These are phyloP conservation scores for Cordyceps cateniannulata DNA, from an alignment of 2,329 filamentous ascomycete species.

Conservation along the genomic window DNA sequence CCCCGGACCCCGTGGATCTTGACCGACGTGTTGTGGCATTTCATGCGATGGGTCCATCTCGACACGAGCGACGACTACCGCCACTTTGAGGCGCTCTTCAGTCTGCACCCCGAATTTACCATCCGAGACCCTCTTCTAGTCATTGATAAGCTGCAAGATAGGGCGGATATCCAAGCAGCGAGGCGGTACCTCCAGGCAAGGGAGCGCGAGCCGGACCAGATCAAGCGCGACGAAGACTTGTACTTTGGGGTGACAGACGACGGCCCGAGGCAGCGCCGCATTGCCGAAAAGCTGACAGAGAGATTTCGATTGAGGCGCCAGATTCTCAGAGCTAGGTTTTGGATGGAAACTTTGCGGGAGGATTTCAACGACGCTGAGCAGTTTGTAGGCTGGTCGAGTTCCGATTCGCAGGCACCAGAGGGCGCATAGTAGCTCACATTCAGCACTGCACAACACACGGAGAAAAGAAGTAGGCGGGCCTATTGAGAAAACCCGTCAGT, in stretches of 20 bases:
- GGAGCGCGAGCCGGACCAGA: neutral
- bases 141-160: neutral
- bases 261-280: neutral
- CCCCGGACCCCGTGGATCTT: neutral
- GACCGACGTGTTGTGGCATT: conserved; percentile 3
- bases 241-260: neutral
- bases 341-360: neutral
- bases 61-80: neutral
- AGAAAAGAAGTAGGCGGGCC: neutral
- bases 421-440: neutral
- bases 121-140: neutral
- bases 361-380: neutral
- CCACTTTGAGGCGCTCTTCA: neutral
- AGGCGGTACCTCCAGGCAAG: neutral
- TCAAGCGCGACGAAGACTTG: neutral
- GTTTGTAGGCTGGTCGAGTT: neutral
- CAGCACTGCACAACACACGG: neutral
- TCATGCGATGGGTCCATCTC: neutral
- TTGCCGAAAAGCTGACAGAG: neutral
- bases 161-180: neutral
- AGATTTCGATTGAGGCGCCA: neutral
- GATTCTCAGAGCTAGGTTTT: neutral
- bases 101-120: neutral
- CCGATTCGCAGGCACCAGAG: neutral
- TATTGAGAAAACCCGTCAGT: neutral